A percentile compares a stretch with the other conserved stretches of the same genome.
Evolutionary conservation across 208 protist species (phyloP).

Genomic region (Trypanosoma cruzi): DNA sequence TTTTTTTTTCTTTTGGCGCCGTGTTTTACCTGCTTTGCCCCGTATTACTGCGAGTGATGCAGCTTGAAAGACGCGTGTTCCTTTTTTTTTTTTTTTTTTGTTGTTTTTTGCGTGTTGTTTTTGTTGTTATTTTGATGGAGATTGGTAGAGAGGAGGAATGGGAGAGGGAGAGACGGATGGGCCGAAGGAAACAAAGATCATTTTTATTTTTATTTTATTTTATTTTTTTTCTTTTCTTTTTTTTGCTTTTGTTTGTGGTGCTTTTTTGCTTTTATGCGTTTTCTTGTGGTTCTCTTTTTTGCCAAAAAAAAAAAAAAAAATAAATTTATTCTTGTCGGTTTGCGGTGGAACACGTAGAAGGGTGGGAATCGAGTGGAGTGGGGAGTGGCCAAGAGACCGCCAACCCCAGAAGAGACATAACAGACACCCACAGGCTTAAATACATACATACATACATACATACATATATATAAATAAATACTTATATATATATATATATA

Average conservation of each 20-base stretch:
- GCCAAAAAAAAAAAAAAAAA: too few relatives aligned
- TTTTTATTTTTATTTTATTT: too few relatives aligned
- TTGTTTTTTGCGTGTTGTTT: conserved; percentile 2
- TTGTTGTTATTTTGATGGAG: not conserved
- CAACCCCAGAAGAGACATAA: not conserved
- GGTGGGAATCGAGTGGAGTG: too few relatives aligned
- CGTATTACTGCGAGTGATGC: not conserved
- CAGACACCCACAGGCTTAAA: not conserved
- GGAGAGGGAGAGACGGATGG: not conserved
- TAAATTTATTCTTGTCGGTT: too few relatives aligned
- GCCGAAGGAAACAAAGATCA: not conserved
- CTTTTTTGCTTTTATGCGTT: not conserved
- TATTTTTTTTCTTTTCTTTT: not conserved
- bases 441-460: too few relatives aligned
- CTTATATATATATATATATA: conserved; percentile 2
- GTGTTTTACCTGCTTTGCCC: not conserved
- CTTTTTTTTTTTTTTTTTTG: too few relatives aligned
- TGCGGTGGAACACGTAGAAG: too few relatives aligned
- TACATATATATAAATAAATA: too few relatives aligned
- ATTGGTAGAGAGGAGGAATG: not conserved
- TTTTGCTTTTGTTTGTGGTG: too few relatives aligned
- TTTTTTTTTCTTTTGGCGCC: conserved; percentile 13
- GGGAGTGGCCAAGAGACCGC: not conserved
- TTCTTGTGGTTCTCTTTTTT: too few relatives aligned
- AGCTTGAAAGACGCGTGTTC: not conserved